Conservation (phyloP, 2,329 filamentous ascomycete genomes). For the Aureobasidium sp. region DNA sequence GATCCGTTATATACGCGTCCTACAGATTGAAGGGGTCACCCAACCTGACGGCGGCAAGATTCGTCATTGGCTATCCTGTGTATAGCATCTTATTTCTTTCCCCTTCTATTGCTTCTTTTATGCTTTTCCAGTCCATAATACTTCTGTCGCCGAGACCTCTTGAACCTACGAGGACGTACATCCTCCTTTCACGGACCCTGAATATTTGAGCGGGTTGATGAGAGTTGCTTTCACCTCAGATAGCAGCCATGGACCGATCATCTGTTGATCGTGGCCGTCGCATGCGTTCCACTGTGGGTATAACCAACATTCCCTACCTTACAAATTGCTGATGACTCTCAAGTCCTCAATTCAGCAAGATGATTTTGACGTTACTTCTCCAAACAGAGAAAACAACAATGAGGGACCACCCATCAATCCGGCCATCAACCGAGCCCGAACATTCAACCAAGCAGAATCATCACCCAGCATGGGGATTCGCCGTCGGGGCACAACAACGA, state of each 20-base stretch:
- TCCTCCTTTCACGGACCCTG: background rate
- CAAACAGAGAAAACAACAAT: background rate
- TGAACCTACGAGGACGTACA: background rate
- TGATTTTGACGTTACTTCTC: background rate
- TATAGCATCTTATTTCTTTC: background rate
- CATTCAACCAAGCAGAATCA: background rate
- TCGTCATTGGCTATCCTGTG: background rate
- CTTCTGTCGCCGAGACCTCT: background rate
- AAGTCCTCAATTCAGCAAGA: constrained; percentile 8
- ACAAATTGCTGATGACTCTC: background rate
- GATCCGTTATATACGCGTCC: constrained; percentile 9
- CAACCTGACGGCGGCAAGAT: constrained; percentile 2
- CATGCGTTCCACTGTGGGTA: background rate
- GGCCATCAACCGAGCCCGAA: background rate
- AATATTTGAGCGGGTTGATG: background rate
- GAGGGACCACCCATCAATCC: background rate
- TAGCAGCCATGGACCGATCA: background rate
- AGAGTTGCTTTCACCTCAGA: background rate
- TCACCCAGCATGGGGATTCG: background rate
- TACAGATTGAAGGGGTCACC: background rate
- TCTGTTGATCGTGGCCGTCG: constrained; percentile 4
- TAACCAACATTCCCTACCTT: too few species aligned
- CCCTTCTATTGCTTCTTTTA: background rate
- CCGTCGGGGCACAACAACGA: background rate
- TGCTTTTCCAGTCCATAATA: background rate